Base-by-base conservation (phyloP, 345 rosid genomes). In the Stellera chamaejasme region DNA sequence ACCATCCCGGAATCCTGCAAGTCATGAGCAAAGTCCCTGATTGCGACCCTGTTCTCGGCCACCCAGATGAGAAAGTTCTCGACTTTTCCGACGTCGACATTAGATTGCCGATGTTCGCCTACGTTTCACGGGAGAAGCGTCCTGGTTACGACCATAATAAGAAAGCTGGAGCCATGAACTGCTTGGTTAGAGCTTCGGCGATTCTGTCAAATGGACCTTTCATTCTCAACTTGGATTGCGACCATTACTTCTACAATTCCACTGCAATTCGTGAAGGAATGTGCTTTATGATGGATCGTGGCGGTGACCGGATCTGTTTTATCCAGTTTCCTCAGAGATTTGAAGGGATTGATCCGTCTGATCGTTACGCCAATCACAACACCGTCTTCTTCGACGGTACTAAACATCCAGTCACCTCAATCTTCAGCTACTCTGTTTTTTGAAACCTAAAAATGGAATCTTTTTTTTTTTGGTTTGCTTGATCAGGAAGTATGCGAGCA, bases 211-310 rank as follows among this genome's bases (percentile, higher is more conserved):
- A 90, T 50, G 97, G 97, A 6, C 85, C 97, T 0, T 90, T 87
- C 59, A 90, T 90, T 46, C 83, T 90, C 45, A 90, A 90, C 62
- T 60, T 90, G 55, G 97, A 90, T 46, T 90, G 97, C 70, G 97
- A 90, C 64, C 97, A 90, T 64, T 90, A 90, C 68, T 50, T 90
- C 52, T 87, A 80, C 67, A 90, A 90, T 59, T 82, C 79, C 26
- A 59, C 64, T 46, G 95, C 97, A 45, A 79, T 90, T 68, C 83
- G 65, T 61, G 97, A 90, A 54, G 97, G 96, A 15, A 87, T 90
- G 83, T 90, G 97, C 66, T 90, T 90, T 69, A 90, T 90, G 97
- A 90, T 90, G 97, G 97, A 90, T 61, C 91, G 97, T 2, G 96
- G 97, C 0, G 97, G 97, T 6, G 96, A 90, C 43, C 73, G 97